These are phyloP conservation scores for Exutisphaerella laricina DNA, from an alignment of 2,329 filamentous ascomycete genomes.

Conservation along the genomic window DNA sequence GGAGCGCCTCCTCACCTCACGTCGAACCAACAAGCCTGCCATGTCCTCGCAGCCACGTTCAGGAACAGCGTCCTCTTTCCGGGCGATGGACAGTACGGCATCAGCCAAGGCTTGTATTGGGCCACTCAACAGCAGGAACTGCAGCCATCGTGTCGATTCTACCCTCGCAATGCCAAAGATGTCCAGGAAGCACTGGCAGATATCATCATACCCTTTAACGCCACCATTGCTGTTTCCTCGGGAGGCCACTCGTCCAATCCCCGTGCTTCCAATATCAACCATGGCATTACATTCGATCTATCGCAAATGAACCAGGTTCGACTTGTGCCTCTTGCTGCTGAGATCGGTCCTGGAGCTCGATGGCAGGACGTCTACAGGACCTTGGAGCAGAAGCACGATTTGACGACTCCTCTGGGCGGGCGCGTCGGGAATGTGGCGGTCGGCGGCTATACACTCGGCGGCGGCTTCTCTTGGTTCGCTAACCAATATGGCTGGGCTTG, in stretches of 20 bases:
- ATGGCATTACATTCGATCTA: constrained; percentile 28
- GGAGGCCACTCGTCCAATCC: constrained; percentile 25
- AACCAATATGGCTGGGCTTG: constrained; percentile 46
- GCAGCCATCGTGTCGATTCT: constrained; percentile 16
- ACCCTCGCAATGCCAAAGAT: constrained; percentile 12
- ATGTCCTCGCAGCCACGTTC: constrained; percentile 12
- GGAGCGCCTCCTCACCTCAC: neutral
- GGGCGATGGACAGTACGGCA: constrained; percentile 6
- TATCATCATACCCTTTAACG: constrained; percentile 15
- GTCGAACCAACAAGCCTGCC: constrained; percentile 9
- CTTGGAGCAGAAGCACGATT: constrained; percentile 36
- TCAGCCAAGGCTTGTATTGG: constrained; percentile 12
- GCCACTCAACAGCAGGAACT: constrained; percentile 11
- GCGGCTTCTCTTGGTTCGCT: constrained; percentile 47
- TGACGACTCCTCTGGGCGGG: constrained; percentile 41
- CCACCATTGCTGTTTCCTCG: constrained; percentile 23
- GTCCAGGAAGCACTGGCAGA: constrained; percentile 19
- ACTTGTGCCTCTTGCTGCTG: constrained; percentile 11
- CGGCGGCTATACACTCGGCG: constrained; percentile 42
- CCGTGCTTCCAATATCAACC: constrained; percentile 24
- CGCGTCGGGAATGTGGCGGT: constrained; percentile 43
- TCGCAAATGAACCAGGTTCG: constrained; percentile 15
- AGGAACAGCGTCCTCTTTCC: constrained; percentile 8
- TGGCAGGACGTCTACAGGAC: constrained; percentile 41
- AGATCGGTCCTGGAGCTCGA: constrained; percentile 41